Percentiles rank a stretch among this genome's conserved stretches.
These are phyloP conservation scores for Mycosarcoma mackinlayi DNA, from an alignment of 1,284 basidiomycete genomes.

Conservation along the genomic window DNA sequence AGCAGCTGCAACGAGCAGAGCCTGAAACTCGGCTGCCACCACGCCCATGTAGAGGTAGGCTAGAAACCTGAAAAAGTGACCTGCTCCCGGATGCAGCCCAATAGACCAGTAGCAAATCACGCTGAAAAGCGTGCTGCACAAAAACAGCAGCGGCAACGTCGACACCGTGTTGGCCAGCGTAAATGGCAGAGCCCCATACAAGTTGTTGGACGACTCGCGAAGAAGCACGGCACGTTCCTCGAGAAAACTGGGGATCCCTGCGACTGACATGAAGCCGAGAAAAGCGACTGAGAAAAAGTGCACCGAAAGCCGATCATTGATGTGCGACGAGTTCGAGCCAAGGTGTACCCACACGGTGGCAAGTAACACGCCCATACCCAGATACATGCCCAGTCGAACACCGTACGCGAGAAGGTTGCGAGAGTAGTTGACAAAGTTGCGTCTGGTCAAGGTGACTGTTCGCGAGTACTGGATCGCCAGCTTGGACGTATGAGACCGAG, in stretches of 20 bases:
- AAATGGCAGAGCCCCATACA: conserved; percentile 64
- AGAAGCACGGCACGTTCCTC: conserved; percentile 70
- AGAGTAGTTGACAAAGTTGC: conserved; percentile 54
- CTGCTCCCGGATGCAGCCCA: conserved; percentile 72
- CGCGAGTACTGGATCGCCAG: background rate
- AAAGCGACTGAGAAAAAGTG: conserved; percentile 72
- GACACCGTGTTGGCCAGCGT: conserved; percentile 65
- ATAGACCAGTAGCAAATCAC: conserved; percentile 68
- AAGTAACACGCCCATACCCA: conserved; percentile 67
- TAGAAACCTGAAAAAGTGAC: conserved; percentile 73
- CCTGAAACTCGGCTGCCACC: conserved; percentile 74
- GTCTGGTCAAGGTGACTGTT: conserved; percentile 26
- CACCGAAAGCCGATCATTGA: conserved; percentile 67
- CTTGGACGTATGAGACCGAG: too few species aligned
- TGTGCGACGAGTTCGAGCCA: conserved; percentile 66
- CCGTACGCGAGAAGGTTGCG: conserved; percentile 75
- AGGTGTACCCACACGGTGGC: conserved; percentile 76
- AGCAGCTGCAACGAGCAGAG: conserved; percentile 72
- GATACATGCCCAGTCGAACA: conserved; percentile 75
- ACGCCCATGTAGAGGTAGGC: conserved; percentile 74
- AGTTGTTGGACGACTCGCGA: conserved; percentile 68
- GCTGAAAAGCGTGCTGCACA: conserved; percentile 61
- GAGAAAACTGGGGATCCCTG: conserved; percentile 69
- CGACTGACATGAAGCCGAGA: conserved; percentile 72
- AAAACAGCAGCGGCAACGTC: conserved; percentile 68